phyloP scores from a whole-genome alignment of 2,329 filamentous ascomycete genomes.

The Rhynchosporium agropyri region DNA sequence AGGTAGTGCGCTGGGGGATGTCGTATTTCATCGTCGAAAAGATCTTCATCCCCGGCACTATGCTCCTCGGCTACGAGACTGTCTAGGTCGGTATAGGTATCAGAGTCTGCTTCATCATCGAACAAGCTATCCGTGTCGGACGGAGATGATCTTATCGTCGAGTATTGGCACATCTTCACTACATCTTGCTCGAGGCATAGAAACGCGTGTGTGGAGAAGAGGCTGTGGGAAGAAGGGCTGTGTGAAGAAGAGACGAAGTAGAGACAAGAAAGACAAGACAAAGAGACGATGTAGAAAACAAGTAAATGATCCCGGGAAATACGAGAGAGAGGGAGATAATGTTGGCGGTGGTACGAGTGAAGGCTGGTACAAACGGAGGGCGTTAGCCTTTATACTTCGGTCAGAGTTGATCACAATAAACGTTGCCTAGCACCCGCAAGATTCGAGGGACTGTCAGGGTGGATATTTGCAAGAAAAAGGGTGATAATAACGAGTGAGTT shows the following conservation, averaged over 20 bases:
- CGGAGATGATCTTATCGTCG: constrained; percentile 5
- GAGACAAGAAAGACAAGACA: constrained; percentile 1
- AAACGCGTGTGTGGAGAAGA: constrained; percentile 3
- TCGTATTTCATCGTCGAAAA: constrained; percentile 8
- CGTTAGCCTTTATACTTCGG: constrained; percentile 6
- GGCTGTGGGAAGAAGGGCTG: no score
- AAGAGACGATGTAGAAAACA: not conserved
- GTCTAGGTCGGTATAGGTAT: not conserved
- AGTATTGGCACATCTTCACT: constrained; percentile 3
- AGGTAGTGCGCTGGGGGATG: constrained; percentile 1
- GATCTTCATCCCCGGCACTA: not conserved
- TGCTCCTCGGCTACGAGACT: not conserved
- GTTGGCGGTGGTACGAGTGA: not conserved
- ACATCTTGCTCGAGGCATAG: constrained; percentile 11
- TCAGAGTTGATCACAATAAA: constrained; percentile 10
- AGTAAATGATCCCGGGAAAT: not conserved
- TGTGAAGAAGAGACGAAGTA: constrained; percentile 10
- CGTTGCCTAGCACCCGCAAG: not conserved
- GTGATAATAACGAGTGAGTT: not conserved
- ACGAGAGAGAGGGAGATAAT: not conserved
- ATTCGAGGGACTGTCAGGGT: constrained; percentile 6
- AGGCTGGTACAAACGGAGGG: not conserved
- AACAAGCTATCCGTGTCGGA: constrained; percentile 8
- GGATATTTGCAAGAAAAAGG: not conserved
- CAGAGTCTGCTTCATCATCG: constrained; percentile 4